A percentile compares a stretch with the other conserved stretches of the same genome.
Conservation (phyloP, 129 eudicot species). For the Tanacetum coccineum region DNA sequence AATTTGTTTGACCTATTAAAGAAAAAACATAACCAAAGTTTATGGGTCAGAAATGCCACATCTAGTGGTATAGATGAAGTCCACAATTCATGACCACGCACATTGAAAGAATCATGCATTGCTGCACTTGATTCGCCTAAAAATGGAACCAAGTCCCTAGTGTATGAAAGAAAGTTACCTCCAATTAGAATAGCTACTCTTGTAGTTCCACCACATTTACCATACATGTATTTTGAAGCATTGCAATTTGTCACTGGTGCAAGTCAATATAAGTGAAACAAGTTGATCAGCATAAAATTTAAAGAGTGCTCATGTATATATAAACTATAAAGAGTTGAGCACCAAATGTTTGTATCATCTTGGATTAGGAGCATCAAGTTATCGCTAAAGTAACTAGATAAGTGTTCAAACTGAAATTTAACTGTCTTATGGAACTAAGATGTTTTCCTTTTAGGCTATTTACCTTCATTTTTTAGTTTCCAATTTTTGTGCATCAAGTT, state of each 20-base stretch:
- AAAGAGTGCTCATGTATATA: neutral
- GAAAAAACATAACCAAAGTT: no score
- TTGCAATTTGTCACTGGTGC: constrained; percentile 43
- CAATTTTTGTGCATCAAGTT: neutral
- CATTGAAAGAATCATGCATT: no score
- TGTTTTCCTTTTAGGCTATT: neutral
- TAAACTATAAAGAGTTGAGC: neutral
- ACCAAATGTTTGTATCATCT: constrained; percentile 7
- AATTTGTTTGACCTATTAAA: no score
- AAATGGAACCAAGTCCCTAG: neutral
- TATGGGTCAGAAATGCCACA: no score
- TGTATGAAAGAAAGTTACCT: constrained; percentile 38
- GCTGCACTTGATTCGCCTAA: neutral
- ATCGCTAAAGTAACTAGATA: neutral
- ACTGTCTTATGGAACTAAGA: neutral
- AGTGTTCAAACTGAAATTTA: constrained; percentile 4
- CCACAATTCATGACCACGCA: no score
- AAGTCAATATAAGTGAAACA: constrained; percentile 14
- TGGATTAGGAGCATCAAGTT: neutral
- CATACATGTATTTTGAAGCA: constrained; percentile 40
- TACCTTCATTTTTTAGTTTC: neutral
- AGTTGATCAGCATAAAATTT: constrained; percentile 21
- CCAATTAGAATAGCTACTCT: constrained; percentile 49
- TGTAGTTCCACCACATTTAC: constrained; percentile 55
- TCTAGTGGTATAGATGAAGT: no score